Conservation (phyloP, 352 stramenopile species). For the Peronospora belbahrii region DNA sequence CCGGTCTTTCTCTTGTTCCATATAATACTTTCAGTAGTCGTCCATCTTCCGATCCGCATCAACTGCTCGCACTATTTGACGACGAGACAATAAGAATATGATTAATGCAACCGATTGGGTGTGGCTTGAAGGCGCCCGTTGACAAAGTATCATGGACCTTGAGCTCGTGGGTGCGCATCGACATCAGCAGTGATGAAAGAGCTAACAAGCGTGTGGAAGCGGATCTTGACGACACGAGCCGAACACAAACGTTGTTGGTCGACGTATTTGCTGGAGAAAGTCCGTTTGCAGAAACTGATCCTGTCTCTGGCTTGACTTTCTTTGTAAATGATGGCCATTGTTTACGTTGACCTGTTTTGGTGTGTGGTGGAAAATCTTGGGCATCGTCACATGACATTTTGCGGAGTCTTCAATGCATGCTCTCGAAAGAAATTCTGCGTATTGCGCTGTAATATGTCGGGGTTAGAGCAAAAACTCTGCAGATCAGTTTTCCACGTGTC, state of each 20-base stretch:
- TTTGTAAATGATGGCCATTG: not conserved
- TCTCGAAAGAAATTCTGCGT: too few relatives aligned
- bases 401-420: too few relatives aligned
- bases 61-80: conserved; percentile 22
- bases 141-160: conserved; percentile 42
- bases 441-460: too few relatives aligned
- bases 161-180: conserved; percentile 62
- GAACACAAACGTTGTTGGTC: conserved; percentile 46
- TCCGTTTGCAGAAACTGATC: conserved; percentile 51
- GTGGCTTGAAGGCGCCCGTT: conserved; percentile 6
- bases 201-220: not conserved
- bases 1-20: too few relatives aligned
- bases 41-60: conserved; percentile 66
- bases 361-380: too few relatives aligned
- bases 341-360: too few relatives aligned
- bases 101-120: not conserved
- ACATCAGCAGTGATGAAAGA: conserved; percentile 28
- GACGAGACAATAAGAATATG: conserved; percentile 2
- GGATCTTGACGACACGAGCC: conserved; percentile 41
- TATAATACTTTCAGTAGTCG: conserved; percentile 73
- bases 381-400: too few relatives aligned
- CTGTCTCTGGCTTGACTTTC: conserved; percentile 8
- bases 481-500: too few relatives aligned
- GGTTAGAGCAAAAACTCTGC: too few relatives aligned
- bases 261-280: conserved; percentile 49